phyloP scores from a whole-genome alignment of 495 filamentous ascomycete genomes.

The Neurospora sp. region DNA sequence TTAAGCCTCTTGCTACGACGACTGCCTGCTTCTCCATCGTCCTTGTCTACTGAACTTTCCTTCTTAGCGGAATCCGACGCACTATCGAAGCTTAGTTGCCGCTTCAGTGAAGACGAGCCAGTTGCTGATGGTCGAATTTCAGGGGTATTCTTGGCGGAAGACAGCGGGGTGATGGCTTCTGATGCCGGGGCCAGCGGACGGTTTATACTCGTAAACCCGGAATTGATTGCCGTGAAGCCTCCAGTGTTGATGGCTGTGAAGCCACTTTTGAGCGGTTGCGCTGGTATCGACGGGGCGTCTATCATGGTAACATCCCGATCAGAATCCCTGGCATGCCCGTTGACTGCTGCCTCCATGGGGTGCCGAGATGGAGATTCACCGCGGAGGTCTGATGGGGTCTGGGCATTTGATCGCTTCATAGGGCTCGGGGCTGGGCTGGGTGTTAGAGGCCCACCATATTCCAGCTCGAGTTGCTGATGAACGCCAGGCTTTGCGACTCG shows the following conservation, averaged over 20 bases:
- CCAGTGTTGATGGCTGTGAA: constrained; percentile 62
- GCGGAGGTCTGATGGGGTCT: constrained; percentile 54
- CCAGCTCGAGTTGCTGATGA: constrained; percentile 84
- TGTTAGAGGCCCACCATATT: constrained; percentile 87
- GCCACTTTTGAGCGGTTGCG: constrained; percentile 43
- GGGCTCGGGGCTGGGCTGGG: constrained; percentile 85
- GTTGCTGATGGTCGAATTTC: constrained; percentile 45
- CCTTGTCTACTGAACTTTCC: constrained; percentile 49
- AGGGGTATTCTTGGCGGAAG: constrained; percentile 47
- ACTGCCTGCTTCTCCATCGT: constrained; percentile 62
- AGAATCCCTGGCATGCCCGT: constrained; percentile 34
- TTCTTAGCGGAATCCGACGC: constrained; percentile 39
- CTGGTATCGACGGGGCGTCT: constrained; percentile 35
- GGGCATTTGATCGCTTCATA: constrained; percentile 62
- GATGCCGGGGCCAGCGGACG: constrained; percentile 26
- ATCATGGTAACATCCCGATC: constrained; percentile 44
- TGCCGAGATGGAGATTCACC: constrained; percentile 63
- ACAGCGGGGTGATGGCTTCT: constrained; percentile 38
- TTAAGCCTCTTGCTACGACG: constrained; percentile 87
- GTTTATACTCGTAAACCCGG: constrained; percentile 74
- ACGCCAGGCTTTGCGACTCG: constrained; percentile 90
- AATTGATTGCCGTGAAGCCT: constrained; percentile 35
- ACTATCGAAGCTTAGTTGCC: constrained; percentile 72
- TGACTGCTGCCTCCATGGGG: constrained; percentile 55
- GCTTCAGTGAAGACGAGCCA: constrained; percentile 55